A percentile compares a stretch with the other conserved stretches of the same genome.
Conservation (phyloP, 2,329 filamentous ascomycete genomes). For the Aspergillus fischeri region DNA sequence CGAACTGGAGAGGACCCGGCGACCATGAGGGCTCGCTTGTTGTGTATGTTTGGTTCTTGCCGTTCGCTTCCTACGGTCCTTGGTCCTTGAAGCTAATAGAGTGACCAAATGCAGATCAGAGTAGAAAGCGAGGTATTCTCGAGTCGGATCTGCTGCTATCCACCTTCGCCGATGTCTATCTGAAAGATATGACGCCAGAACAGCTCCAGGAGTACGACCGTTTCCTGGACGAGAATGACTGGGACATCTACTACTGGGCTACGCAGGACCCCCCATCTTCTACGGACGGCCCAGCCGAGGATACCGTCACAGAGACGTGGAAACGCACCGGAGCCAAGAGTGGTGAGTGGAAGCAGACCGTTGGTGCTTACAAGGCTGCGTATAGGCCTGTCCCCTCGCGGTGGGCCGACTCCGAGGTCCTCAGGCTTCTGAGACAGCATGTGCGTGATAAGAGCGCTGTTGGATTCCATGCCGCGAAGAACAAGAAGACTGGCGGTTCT, state of each 20-base stretch:
- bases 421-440: slow-evolving; percentile 72
- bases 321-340: slow-evolving; percentile 50
- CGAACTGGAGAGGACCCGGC: slow-evolving; percentile 75
- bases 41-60: slow-evolving; percentile 46
- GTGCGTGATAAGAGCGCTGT: slow-evolving; percentile 65
- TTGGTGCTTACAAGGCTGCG: slow-evolving; percentile 89
- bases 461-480: slow-evolving; percentile 37
- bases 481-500: slow-evolving; percentile 33
- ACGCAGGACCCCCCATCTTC: slow-evolving; percentile 70
- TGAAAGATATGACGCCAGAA: slow-evolving; percentile 65
- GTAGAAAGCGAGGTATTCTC: slow-evolving; percentile 90
- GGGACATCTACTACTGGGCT: slow-evolving; percentile 99
- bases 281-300: slow-evolving; percentile 37
- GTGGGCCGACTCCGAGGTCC: slow-evolving; percentile 79
- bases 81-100: not conserved
- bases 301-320: slow-evolving; percentile 43
- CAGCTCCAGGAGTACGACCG: slow-evolving; percentile 82
- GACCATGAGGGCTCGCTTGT: slow-evolving; percentile 84
- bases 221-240: slow-evolving; percentile 98
- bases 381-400: slow-evolving; percentile 83
- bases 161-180: slow-evolving; percentile 81
- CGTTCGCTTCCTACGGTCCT: not conserved
- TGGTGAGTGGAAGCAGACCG: slow-evolving; percentile 95
- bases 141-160: slow-evolving; percentile 94
- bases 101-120: slow-evolving; percentile 66